Base-by-base conservation (phyloP, 2,329 filamentous ascomycete species). In the Colletotrichum lini region DNA sequence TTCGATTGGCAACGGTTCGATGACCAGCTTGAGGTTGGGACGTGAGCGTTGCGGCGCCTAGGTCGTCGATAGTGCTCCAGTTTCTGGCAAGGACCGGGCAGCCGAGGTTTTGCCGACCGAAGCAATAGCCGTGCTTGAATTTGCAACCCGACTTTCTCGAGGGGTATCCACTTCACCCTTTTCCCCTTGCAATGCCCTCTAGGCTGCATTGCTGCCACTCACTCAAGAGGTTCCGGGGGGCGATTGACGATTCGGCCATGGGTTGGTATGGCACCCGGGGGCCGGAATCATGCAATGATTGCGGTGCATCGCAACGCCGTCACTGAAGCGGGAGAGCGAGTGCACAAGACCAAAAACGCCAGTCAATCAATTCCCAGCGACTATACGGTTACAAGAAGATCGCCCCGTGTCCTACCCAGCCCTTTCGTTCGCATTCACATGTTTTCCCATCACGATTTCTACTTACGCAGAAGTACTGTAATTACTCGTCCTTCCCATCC, bases 51-150 rank as follows among this genome's bases (percentile, higher is more conserved):
- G 21, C 58, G 40, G 53, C 52, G 49, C 56, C 63, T 57, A 15
- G 45, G 30, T 52, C 35, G 64, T 72, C 65, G 64, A 67, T 42
- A 68, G 68, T 68, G 69, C 69, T 69, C 69, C 69, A 72, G 69
- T 72, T 54, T 63, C 69, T 72, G 59, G 58, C 65, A 40, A 54
- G 65, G 23, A 35, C 21, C 53, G 16, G 58, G 7, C 18, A 50
- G 44, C 69, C 69, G 69, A 61, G 18, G 65, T 72, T 72, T 72
- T 53, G 65, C 69, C 69, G 69, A 53, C 30, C 47, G 65, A 69
- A 59, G 69, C 65, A 72, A 72, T 69, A 69, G 69, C 69, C 65
- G 69, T 69, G 69, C 69, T 69, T 69, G 52, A 69, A 69, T 72
- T 69, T 69, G 65, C 65, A 72, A 72, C 58, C 65, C 40, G 23